These are phyloP conservation scores for Mortierella alpina DNA, from an alignment of 192 early-diverging fungal genomes.

Conservation along the genomic window DNA sequence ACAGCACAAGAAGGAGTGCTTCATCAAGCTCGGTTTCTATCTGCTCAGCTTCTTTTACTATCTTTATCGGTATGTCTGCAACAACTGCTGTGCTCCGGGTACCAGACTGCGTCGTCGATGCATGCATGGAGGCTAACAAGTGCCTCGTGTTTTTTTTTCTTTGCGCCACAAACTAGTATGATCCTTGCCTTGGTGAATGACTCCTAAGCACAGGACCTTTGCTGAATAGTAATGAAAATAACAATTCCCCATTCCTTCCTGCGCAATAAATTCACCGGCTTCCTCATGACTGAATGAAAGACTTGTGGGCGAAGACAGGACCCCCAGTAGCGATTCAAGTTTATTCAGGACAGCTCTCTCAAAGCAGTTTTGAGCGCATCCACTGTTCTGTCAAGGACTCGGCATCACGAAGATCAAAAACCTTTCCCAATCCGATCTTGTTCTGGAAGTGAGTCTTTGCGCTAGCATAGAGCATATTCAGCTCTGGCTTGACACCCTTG, in stretches of 20 bases:
- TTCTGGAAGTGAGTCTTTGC: slow-evolving; percentile 72
- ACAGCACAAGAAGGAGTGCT: slow-evolving; percentile 95
- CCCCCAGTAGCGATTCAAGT: too few relatives aligned
- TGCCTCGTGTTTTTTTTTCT: not conserved
- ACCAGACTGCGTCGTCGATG: too few relatives aligned
- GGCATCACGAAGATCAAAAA: slow-evolving; percentile 77
- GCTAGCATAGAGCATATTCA: slow-evolving; percentile 72
- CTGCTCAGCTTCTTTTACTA: slow-evolving; percentile 96
- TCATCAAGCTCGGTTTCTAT: slow-evolving; percentile 97
- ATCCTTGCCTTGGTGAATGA: slow-evolving; percentile 51
- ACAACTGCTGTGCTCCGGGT: not conserved
- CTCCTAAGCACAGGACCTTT: slow-evolving; percentile 8
- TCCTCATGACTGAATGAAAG: not conserved
- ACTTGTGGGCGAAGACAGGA: too few relatives aligned
- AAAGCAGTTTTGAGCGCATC: slow-evolving; percentile 64
- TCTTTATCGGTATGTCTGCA: slow-evolving; percentile 70
- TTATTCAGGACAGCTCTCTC: slow-evolving; percentile 1
- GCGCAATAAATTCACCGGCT: not conserved
- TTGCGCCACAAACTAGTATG: slow-evolving; percentile 19
- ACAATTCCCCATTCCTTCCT: too few relatives aligned
- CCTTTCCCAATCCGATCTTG: slow-evolving; percentile 72
- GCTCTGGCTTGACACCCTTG: slow-evolving; percentile 50
- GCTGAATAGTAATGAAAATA: not conserved
- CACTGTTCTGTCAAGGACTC: slow-evolving; percentile 76
- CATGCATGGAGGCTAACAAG: not conserved